phyloP scores from a whole-genome alignment of 768 basidiomycete species.

The Zangia roseola region DNA sequence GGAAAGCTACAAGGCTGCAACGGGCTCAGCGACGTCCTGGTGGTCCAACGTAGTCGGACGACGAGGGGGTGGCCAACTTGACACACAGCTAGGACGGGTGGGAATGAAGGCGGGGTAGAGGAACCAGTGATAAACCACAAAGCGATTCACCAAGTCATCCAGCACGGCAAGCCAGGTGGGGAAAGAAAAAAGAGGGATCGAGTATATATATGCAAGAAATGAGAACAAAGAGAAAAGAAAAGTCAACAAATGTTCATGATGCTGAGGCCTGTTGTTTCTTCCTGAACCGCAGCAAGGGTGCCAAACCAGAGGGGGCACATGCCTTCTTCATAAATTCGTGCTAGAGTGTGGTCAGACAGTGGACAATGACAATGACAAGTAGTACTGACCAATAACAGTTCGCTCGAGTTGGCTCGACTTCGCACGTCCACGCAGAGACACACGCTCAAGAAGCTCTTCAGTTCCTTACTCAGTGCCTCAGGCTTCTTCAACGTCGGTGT shows the following conservation, averaged over 20 bases:
- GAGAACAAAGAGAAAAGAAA: neutral
- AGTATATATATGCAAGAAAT: constrained; percentile 19
- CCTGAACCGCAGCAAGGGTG: constrained; percentile 81
- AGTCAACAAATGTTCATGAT: constrained; percentile 25
- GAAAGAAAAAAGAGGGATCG: neutral
- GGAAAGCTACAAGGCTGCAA: too few species aligned
- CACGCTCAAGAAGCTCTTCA: constrained; percentile 97
- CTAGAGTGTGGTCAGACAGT: constrained; percentile 39
- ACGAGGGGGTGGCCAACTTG: too few species aligned
- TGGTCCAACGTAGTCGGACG: too few species aligned
- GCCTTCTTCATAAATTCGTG: constrained; percentile 94
- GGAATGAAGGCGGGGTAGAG: too few species aligned
- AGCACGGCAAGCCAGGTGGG: constrained; percentile 1
- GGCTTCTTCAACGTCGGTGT: constrained; percentile 98
- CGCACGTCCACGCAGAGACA: constrained; percentile 96
- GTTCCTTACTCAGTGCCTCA: constrained; percentile 84
- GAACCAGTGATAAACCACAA: too few species aligned
- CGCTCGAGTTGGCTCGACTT: constrained; percentile 86
- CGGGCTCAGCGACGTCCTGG: too few species aligned
- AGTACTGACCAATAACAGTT: constrained; percentile 72
- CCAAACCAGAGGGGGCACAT: constrained; percentile 78
- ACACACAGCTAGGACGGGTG: too few species aligned
- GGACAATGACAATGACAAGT: neutral
- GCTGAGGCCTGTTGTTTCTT: constrained; percentile 52
- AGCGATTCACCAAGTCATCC: neutral